These are phyloP conservation scores for Clonostachys byssicola DNA, from an alignment of 2,329 filamentous ascomycete species.

Conservation along the genomic window DNA sequence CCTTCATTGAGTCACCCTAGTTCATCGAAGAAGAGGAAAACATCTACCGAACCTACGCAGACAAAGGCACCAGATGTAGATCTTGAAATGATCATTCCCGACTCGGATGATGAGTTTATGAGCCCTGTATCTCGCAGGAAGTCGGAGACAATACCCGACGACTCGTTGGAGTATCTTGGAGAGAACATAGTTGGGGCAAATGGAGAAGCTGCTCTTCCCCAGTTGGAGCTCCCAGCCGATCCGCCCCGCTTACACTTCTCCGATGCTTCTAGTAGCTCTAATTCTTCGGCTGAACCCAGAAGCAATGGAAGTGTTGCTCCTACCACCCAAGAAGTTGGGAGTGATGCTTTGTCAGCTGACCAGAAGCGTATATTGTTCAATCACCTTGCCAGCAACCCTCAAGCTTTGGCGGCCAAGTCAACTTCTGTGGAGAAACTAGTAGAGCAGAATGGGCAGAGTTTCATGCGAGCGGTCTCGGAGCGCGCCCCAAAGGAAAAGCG, in stretches of 20 bases:
- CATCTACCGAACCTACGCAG: not conserved
- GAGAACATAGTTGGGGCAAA: no score
- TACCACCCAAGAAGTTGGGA: no score
- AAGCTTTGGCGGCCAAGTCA: not conserved
- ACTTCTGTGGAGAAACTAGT: conserved; percentile 13
- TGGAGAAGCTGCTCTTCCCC: no score
- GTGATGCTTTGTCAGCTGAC: not conserved
- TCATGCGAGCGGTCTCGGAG: conserved; percentile 39
- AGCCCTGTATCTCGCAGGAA: no score
- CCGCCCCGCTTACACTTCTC: no score
- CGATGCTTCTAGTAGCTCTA: no score
- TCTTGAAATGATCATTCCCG: conserved; percentile 31
- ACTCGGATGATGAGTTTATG: conserved; percentile 54
- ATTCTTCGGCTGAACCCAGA: no score
- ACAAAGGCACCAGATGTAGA: conserved; percentile 1
- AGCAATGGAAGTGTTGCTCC: no score
- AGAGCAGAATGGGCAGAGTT: conserved; percentile 42
- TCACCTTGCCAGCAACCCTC: not conserved
- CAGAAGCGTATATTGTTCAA: not conserved
- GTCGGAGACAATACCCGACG: no score
- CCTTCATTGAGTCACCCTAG: not conserved
- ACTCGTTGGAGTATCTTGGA: no score
- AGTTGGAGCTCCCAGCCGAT: no score
- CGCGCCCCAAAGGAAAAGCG: conserved; percentile 39
- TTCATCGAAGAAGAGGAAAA: not conserved